Evolutionary conservation across 164 flowering plant species (phyloP), one percentile per base, ranked within the genome.

Genomic region (Berberis thunbergii): DNA sequence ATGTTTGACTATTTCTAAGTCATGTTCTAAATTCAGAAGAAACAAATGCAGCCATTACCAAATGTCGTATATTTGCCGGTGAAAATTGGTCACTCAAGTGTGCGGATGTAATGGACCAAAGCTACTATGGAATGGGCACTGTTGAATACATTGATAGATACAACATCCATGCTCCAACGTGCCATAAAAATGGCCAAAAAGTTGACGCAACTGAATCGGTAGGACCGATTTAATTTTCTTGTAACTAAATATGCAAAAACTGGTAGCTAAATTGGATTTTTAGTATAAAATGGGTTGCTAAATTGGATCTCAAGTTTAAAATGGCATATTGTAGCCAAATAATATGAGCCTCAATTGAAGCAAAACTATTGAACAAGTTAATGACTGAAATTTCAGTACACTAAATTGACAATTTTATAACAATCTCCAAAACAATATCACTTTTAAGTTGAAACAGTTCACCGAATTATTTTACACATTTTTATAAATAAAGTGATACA

Each of bases 1-100:
- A 39, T 57, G 52, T 72, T 39, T 53, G 83, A 83, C 52, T 75
- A 75, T 54, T 52, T 63, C 5, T 71, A 77, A 68, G 74, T 0
- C 86, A 80, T 65, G 84, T 81, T 7, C 44, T 83, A 39, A 74
- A 41, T 45, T 78, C 84, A 0, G 86, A 83, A 4, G 73, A 74
- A 62, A 68, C 70, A 12, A 62, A 73, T 58, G 64, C 43, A 2
- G 67, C 39, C 1, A 61, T 79, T 52, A 49, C 57, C 13, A 62
- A 63, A 3, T 62, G 64, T 10, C 79, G 83, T 49, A 46, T 70
- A 53, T 74, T 60, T 40, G 44, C 40, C 1, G 49, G 59, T 49
- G 38, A 42, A 1, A 57, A 45, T 45, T 6, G 13, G 26, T 26
- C 26, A 26, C 26, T 26, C 1, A 4, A 60, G 41, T 69, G 79